Evolutionary conservation across 768 basidiomycete genomes (phyloP).

Genomic region (Boletales sp.): DNA sequence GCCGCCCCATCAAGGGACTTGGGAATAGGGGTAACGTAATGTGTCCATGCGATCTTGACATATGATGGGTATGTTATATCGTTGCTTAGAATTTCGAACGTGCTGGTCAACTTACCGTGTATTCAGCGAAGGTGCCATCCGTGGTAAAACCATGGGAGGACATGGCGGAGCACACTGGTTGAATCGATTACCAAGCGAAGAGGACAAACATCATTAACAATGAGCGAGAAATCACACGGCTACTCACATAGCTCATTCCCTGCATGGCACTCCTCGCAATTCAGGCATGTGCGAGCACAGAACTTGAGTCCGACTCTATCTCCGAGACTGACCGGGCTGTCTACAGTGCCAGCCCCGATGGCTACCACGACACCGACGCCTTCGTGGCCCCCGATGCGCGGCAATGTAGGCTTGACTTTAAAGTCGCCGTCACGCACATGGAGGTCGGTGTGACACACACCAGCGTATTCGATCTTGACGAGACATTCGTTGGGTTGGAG

Average conservation of each 20-base stretch:
- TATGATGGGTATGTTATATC: background rate
- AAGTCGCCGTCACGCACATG: constrained; percentile 37
- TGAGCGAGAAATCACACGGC: no score
- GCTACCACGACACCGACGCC: constrained; percentile 45
- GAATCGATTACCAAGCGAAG: no score
- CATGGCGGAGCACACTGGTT: constrained; percentile 10
- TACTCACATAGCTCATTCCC: constrained; percentile 33
- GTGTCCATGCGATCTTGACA: constrained; percentile 29
- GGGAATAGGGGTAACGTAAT: constrained; percentile 45
- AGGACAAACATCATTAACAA: no score
- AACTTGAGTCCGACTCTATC: constrained; percentile 45
- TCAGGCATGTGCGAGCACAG: constrained; percentile 36
- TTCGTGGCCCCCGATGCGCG: constrained; percentile 42
- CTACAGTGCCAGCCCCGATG: constrained; percentile 34
- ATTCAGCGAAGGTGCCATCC: constrained; percentile 44
- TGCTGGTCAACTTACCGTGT: constrained; percentile 23
- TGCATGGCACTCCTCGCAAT: constrained; percentile 38
- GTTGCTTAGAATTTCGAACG: no score
- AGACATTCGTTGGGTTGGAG: constrained; percentile 30
- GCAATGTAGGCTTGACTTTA: constrained; percentile 22
- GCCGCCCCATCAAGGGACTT: constrained; percentile 35
- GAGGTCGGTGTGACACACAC: constrained; percentile 43
- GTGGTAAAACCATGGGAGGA: constrained; percentile 33
- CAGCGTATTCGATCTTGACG: constrained; percentile 40
- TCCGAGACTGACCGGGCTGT: constrained; percentile 34